These are phyloP conservation scores for Ilex asprella DNA, from an alignment of 257 asterid species.

Conservation along the genomic window DNA sequence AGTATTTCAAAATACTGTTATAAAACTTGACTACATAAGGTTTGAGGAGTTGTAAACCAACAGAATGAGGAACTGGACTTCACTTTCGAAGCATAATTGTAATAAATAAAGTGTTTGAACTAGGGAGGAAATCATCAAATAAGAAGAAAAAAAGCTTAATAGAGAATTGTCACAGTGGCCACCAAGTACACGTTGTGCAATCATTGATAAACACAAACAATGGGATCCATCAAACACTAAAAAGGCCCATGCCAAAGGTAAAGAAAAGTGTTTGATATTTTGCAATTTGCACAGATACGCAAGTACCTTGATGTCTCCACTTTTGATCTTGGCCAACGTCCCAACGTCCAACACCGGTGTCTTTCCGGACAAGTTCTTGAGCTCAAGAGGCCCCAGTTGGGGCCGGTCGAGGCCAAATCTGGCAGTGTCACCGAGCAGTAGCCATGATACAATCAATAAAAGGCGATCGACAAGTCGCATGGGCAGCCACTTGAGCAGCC, in stretches of 20 bases:
- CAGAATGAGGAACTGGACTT: no score
- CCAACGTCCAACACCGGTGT: conserved; percentile 14
- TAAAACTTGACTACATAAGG: no score
- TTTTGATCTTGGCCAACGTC: conserved; percentile 14
- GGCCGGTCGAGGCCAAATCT: conserved; percentile 57
- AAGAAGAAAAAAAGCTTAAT: no score
- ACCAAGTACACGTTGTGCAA: conserved; percentile 18
- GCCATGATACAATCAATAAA: conserved; percentile 30
- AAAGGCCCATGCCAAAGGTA: conserved; percentile 1
- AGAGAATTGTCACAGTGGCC: conserved; percentile 1
- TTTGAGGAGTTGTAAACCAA: no score
- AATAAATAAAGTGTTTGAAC: no score
- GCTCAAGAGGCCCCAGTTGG: conserved; percentile 49
- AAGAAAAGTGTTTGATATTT: conserved; percentile 6
- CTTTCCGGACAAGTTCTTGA: conserved; percentile 54
- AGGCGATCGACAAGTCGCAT: conserved; percentile 21
- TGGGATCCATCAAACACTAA: conserved; percentile 23
- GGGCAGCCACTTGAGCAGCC: conserved; percentile 34
- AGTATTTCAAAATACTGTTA: background rate
- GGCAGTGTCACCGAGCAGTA: conserved; percentile 54
- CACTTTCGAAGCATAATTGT: no score
- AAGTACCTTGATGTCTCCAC: conserved; percentile 47
- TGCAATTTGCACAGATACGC: background rate
- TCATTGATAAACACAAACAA: conserved; percentile 23
- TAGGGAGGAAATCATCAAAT: no score